Percentiles rank a stretch among this genome's conserved stretches.
Conservation (phyloP, 371 early-diverging fungal species). For the Chytridium lagenaria region DNA sequence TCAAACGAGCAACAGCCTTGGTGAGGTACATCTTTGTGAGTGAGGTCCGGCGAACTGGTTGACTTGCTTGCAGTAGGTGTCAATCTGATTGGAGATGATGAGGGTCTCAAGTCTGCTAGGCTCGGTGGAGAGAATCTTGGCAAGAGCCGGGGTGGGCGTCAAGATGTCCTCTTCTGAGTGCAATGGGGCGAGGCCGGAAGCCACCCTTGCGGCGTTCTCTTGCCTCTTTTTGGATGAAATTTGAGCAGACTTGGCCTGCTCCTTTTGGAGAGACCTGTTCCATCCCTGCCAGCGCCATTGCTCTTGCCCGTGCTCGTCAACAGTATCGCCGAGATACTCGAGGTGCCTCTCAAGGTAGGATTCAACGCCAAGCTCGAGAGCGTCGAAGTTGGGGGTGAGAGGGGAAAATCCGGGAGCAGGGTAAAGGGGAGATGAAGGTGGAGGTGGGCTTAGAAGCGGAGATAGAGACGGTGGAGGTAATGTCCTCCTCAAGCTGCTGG, state of each 20-base stretch:
- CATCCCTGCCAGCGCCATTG: slow-evolving; percentile 92
- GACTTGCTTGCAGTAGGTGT: slow-evolving; percentile 89
- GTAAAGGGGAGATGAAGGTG: slow-evolving; percentile 49
- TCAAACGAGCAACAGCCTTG: slow-evolving; percentile 43
- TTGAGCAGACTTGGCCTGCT: slow-evolving; percentile 76
- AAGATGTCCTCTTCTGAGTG: slow-evolving; percentile 78
- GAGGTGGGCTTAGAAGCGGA: slow-evolving; percentile 52
- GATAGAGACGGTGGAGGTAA: slow-evolving; percentile 19
- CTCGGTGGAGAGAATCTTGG: slow-evolving; percentile 68
- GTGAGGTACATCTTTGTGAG: slow-evolving; percentile 62
- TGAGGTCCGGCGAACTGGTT: slow-evolving; percentile 87
- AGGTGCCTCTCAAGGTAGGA: slow-evolving; percentile 87
- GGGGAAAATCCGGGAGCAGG: slow-evolving; percentile 56
- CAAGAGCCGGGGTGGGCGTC: slow-evolving; percentile 61
- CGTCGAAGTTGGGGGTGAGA: slow-evolving; percentile 81
- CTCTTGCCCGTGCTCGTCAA: slow-evolving; percentile 90
- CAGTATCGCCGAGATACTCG: slow-evolving; percentile 83
- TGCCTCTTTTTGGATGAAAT: slow-evolving; percentile 61
- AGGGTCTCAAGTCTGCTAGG: slow-evolving; percentile 90
- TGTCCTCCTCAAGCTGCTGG: slow-evolving; percentile 72
- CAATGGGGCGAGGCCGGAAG: slow-evolving; percentile 75
- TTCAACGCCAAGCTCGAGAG: slow-evolving; percentile 80
- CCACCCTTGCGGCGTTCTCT: slow-evolving; percentile 80
- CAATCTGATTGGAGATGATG: slow-evolving; percentile 86
- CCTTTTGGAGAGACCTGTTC: slow-evolving; percentile 88